Evolutionary conservation across 768 basidiomycete genomes (phyloP), one percentile per base, ranked within the genome.

Genomic region (Boletus pseudopeckii): DNA sequence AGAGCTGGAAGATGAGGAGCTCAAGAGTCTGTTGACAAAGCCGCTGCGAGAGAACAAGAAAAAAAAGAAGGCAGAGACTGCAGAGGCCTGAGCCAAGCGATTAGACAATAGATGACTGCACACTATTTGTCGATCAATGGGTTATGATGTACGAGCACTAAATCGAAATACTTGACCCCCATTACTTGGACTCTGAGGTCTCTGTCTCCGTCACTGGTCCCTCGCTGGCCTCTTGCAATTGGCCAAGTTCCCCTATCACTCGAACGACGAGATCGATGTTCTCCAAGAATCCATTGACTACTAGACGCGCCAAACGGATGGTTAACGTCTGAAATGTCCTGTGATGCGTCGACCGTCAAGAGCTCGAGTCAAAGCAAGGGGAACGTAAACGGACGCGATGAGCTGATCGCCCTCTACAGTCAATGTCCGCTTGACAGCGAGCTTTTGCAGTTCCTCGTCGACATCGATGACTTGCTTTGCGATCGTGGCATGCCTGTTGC

Each of bases 1-100:
- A 72, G 84, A 92, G 70, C 75, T 98, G 55, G 83, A 91, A 70
- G 92, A 98, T 61, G 86, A 88, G 62, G 91, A 89, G 61, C 72
- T 94, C 60, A 93, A 94, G 75, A 77, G 81, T 28, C 76, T 91
- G 24, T 72, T 98, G 54, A 75, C 85, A 42, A 84, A 86, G 71
- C 87, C 83, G 62, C 72, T 99, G 60, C 82, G 96, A 54, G 92
- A 93, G 73, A 83, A 76, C 73, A 95, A 91, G 82, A 96, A 94
- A 83, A 90, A 90, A 80, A 94, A 92, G 84, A 82, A 84, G 68
- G 77, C 83, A 50, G 85, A 81, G 52, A 76, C 66, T 45, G 81
- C 73, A 39, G 74, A 73, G 32, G 73, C 44, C 36, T 68, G 66
- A 63, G 64, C 61, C 52, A 61, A 66, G 53, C 65, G 62, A 54